Conservation (phyloP, 129 eudicot species). For the Escallonia rubra region DNA sequence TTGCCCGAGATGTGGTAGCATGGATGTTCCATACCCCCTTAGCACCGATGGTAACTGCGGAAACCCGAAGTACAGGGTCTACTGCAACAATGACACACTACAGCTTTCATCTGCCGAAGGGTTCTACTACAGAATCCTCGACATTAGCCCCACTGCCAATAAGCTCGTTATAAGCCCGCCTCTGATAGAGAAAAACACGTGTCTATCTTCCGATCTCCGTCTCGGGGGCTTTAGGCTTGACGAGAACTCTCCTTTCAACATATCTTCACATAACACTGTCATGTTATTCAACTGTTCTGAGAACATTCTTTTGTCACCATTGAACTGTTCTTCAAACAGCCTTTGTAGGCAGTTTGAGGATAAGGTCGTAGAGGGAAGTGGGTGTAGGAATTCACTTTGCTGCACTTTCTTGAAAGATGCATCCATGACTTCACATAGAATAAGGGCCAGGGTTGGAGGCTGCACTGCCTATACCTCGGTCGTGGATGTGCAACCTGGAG, state of each 20-base stretch:
- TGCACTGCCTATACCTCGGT: conserved; percentile 47
- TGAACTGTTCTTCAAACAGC: conserved; percentile 43
- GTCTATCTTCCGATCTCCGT: conserved; percentile 35
- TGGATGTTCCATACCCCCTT: conserved; percentile 41
- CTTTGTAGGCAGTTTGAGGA: conserved; percentile 43
- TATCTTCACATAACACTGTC: conserved; percentile 44
- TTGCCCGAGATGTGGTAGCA: conserved; percentile 45
- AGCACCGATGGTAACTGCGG: conserved; percentile 44
- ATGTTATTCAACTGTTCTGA: conserved; percentile 43
- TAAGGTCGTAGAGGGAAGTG: conserved; percentile 11
- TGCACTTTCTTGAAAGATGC: conserved; percentile 46
- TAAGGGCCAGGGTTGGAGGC: conserved; percentile 45
- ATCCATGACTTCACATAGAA: conserved; percentile 38
- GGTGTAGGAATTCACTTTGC: conserved; percentile 31
- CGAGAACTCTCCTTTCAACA: conserved; percentile 38
- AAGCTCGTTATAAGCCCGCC: conserved; percentile 31
- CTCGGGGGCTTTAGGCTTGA: conserved; percentile 35
- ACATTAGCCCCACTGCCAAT: conserved; percentile 21
- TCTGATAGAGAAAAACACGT: conserved; percentile 12
- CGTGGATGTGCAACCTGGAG: conserved; percentile 25
- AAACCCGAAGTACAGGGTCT: conserved; percentile 27
- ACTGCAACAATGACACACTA: conserved; percentile 30
- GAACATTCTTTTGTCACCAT: conserved; percentile 34
- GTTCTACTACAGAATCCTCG: conserved; percentile 33
- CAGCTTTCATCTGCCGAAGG: conserved; percentile 36